A percentile compares a stretch with the other conserved stretches of the same genome.
These are phyloP conservation scores for Penicillium fuscoglaucum DNA, from an alignment of 2,329 filamentous ascomycete genomes.

Conservation along the genomic window DNA sequence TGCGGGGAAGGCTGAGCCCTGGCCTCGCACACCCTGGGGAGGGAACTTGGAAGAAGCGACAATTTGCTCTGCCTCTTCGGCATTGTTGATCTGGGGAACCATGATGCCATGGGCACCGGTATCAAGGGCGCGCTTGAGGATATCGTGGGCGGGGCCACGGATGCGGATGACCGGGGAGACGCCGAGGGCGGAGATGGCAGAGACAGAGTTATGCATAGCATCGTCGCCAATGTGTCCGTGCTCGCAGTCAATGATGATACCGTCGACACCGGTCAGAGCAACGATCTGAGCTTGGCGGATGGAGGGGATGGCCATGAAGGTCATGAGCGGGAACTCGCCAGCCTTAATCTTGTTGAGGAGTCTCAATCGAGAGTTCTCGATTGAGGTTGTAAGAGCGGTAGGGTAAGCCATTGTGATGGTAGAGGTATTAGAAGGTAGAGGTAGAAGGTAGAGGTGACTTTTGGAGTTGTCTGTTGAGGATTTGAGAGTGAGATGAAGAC, in stretches of 20 bases:
- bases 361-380: slow-evolving; percentile 46
- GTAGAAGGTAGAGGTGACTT: neutral
- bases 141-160: slow-evolving; percentile 22
- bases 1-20: slow-evolving; percentile 31
- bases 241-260: slow-evolving; percentile 58
- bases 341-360: slow-evolving; percentile 48
- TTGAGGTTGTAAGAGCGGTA: slow-evolving; percentile 33
- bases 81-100: slow-evolving; percentile 47
- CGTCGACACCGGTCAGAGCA: slow-evolving; percentile 63
- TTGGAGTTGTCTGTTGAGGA: neutral
- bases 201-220: slow-evolving; percentile 30
- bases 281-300: slow-evolving; percentile 55
- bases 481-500: neutral
- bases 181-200: slow-evolving; percentile 28
- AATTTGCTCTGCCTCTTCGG: slow-evolving; percentile 44
- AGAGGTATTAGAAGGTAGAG: neutral
- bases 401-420: slow-evolving; percentile 24
- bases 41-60: slow-evolving; percentile 33
- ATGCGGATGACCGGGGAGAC: slow-evolving; percentile 29
- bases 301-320: slow-evolving; percentile 52
- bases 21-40: slow-evolving; percentile 31
- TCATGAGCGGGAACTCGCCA: slow-evolving; percentile 48
- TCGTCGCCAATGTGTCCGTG: slow-evolving; percentile 33
- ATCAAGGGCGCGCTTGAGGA: slow-evolving; percentile 29
- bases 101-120: slow-evolving; percentile 48